A percentile compares a stretch with the other conserved stretches of the same genome.
These are phyloP conservation scores for Houttuynia cordata DNA, from an alignment of 164 flowering plant species.

Conservation along the genomic window DNA sequence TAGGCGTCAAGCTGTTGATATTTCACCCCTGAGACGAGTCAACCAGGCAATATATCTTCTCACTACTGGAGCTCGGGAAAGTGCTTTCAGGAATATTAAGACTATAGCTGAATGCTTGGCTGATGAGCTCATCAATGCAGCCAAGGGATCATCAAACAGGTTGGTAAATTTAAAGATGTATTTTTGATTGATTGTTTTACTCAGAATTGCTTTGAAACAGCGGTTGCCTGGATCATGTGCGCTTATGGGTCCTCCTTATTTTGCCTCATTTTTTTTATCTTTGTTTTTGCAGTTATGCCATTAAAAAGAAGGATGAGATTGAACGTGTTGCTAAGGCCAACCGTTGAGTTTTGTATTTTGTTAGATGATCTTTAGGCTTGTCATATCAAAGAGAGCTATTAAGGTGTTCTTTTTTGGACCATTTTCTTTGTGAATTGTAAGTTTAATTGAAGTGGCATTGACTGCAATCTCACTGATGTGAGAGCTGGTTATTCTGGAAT, in stretches of 20 bases:
- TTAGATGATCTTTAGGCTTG: neutral
- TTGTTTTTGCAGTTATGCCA: slow-evolving; percentile 17
- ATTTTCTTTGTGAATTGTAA: neutral
- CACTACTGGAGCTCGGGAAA: slow-evolving; percentile 23
- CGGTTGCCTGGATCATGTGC: neutral
- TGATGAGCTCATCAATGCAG: slow-evolving; percentile 23
- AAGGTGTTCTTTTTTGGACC: too few relatives aligned
- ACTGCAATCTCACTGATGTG: too few relatives aligned
- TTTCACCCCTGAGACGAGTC: slow-evolving; percentile 22
- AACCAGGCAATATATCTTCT: slow-evolving; percentile 24
- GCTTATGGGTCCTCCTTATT: neutral
- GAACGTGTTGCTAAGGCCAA: slow-evolving; percentile 27
- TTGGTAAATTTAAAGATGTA: neutral
- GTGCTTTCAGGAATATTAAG: slow-evolving; percentile 25
- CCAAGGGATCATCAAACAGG: slow-evolving; percentile 26
- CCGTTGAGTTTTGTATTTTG: slow-evolving; percentile 6
- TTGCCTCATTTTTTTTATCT: neutral
- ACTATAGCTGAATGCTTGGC: slow-evolving; percentile 26
- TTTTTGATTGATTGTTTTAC: neutral
- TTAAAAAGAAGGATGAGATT: slow-evolving; percentile 24
- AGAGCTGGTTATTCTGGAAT: too few relatives aligned
- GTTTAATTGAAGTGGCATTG: too few relatives aligned
- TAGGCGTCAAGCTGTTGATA: slow-evolving; percentile 25
- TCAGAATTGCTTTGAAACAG: neutral
- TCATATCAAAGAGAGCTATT: neutral